Evolutionary conservation across 352 stramenopile genomes (phyloP).

Genomic region (Pythium rhizo-oryzae): DNA sequence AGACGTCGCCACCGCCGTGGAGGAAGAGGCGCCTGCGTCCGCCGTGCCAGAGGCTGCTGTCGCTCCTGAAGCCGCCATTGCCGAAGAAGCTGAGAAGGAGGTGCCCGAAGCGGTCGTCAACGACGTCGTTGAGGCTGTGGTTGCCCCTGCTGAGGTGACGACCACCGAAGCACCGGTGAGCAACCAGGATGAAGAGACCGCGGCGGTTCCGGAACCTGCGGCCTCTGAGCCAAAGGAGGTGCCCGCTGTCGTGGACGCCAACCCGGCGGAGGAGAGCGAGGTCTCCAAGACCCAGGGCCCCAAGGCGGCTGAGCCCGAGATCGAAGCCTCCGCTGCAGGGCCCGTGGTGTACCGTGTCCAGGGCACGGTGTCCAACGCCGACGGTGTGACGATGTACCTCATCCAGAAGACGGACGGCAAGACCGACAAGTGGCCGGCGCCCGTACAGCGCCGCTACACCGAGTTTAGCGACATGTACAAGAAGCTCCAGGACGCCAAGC

Average conservation of each 20-base stretch:
- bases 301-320: constrained; percentile 18
- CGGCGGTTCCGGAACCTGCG: not conserved
- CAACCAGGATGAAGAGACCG: constrained; percentile 9
- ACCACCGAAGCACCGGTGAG: not conserved
- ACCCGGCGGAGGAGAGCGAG: constrained; percentile 11
- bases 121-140: constrained; percentile 10
- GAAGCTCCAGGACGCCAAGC: constrained; percentile 39
- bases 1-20: constrained; percentile 15
- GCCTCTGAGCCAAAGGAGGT: not conserved
- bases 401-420: constrained; percentile 41
- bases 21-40: not conserved
- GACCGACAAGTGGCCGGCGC: constrained; percentile 34
- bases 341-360: constrained; percentile 39
- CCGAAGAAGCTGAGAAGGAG: constrained; percentile 14
- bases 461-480: constrained; percentile 58
- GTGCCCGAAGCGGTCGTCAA: constrained; percentile 13
- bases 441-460: constrained; percentile 47
- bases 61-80: not conserved
- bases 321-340: constrained; percentile 4
- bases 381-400: constrained; percentile 59
- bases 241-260: constrained; percentile 1
- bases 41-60: not conserved
- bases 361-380: constrained; percentile 43
- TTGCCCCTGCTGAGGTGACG: not conserved
- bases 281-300: constrained; percentile 12